These are phyloP conservation scores for Schwanniomyces polymorphus DNA, from an alignment of 805 yeast species.

Conservation along the genomic window DNA sequence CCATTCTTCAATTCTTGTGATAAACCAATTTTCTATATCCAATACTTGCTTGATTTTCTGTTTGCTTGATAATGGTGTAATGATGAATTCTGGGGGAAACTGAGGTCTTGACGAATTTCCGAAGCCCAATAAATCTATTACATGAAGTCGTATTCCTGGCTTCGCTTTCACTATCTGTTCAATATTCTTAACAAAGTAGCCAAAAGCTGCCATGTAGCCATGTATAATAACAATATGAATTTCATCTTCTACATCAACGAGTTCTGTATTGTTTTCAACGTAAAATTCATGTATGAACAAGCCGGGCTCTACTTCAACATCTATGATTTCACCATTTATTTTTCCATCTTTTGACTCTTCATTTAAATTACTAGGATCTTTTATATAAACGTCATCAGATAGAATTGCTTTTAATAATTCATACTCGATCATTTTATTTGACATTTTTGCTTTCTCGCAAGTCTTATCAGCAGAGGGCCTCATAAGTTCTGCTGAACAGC, in stretches of 20 bases:
- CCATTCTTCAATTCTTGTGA: constrained; percentile 40
- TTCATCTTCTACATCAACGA: constrained; percentile 11
- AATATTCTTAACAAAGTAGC: constrained; percentile 39
- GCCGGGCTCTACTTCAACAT: constrained; percentile 26
- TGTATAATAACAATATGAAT: constrained; percentile 35
- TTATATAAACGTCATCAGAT: constrained; percentile 25
- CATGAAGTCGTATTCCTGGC: constrained; percentile 35
- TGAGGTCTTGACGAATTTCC: constrained; percentile 43
- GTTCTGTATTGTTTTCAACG: constrained; percentile 18
- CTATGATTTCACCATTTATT: constrained; percentile 23
- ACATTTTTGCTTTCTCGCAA: constrained; percentile 10
- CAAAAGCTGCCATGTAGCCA: constrained; percentile 47
- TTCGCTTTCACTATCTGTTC: constrained; percentile 28
- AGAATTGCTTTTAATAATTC: constrained; percentile 33
- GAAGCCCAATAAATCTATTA: constrained; percentile 44
- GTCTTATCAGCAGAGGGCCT: constrained; percentile 4
- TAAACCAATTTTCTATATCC: constrained; percentile 40
- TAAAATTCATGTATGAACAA: constrained; percentile 37
- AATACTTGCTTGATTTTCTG: constrained; percentile 32
- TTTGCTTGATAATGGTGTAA: constrained; percentile 14
- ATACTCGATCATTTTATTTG: constrained; percentile 30
- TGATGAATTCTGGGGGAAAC: constrained; percentile 31
- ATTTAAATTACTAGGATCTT: constrained; percentile 14
- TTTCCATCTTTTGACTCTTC: background rate
- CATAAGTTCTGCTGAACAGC: constrained; percentile 20